These are phyloP conservation scores for Theobroma cacao DNA, from an alignment of 345 rosid species.

Conservation along the genomic window DNA sequence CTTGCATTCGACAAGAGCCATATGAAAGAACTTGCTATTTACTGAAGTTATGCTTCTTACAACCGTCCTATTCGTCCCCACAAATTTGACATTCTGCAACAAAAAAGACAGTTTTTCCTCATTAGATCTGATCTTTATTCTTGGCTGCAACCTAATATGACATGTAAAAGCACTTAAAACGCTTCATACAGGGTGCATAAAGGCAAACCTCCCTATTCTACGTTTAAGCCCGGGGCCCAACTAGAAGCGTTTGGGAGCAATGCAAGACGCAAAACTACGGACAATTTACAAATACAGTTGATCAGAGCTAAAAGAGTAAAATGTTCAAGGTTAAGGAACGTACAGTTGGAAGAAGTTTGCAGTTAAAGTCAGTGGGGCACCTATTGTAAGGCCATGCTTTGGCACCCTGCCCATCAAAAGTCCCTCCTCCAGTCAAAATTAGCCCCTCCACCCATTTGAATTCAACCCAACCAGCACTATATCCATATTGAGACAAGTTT, in stretches of 20 bases:
- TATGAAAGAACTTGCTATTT: conserved; percentile 67
- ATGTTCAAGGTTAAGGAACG: neutral
- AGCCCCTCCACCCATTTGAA: conserved; percentile 32
- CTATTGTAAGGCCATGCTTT: conserved; percentile 35
- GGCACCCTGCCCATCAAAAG: conserved; percentile 30
- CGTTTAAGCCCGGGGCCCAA: neutral
- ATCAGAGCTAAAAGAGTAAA: neutral
- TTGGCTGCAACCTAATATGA: neutral
- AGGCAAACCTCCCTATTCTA: too few species aligned
- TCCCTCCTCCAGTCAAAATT: conserved; percentile 36
- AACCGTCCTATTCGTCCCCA: conserved; percentile 46
- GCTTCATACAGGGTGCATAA: neutral
- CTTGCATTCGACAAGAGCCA: conserved; percentile 51
- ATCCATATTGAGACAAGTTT: conserved; percentile 25
- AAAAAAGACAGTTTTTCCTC: neutral
- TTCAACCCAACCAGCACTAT: conserved; percentile 35
- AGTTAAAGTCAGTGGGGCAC: conserved; percentile 20
- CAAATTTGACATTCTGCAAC: conserved; percentile 51
- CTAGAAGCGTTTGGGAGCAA: neutral
- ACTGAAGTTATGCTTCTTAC: conserved; percentile 43
- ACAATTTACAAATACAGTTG: neutral
- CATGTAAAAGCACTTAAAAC: neutral
- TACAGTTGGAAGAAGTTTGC: conserved; percentile 37
- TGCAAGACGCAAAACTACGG: neutral
- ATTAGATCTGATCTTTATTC: neutral